A percentile compares a stretch with the other conserved stretches of the same genome.
Evolutionary conservation across 2,329 filamentous ascomycete species (phyloP).

Genomic region (Fusarium sp.): DNA sequence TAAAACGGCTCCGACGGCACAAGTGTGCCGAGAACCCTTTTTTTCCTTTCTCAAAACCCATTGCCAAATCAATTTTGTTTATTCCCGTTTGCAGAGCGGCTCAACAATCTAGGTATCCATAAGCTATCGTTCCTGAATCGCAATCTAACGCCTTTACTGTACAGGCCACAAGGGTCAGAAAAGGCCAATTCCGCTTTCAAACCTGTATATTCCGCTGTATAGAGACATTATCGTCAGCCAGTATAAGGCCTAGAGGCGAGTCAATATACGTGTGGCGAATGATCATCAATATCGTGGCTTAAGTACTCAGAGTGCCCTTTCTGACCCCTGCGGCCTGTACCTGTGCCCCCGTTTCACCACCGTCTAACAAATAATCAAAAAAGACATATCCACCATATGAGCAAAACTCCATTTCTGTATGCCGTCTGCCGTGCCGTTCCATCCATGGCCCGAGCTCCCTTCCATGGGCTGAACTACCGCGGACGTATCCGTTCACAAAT

Average conservation of each 20-base stretch:
- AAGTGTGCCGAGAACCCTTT: constrained; percentile 19
- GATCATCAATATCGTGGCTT: no score
- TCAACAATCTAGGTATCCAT: no score
- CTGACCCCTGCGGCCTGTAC: no score
- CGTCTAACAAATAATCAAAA: neutral
- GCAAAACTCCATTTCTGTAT: neutral
- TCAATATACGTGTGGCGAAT: no score
- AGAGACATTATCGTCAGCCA: no score
- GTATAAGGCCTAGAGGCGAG: no score
- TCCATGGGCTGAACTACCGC: neutral
- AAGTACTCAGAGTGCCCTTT: no score
- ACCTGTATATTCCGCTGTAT: no score
- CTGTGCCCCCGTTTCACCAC: neutral
- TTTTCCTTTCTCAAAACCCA: neutral
- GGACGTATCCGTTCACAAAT: neutral
- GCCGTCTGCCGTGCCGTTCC: constrained; percentile 28
- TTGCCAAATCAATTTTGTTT: neutral
- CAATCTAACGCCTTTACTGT: neutral
- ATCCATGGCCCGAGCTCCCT: constrained; percentile 23
- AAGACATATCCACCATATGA: no score
- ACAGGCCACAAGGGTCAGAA: no score
- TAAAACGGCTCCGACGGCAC: constrained; percentile 40
- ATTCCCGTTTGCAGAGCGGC: neutral
- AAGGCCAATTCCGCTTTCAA: no score
- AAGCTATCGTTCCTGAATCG: neutral